Evolutionary conservation across 306 rosid genomes (phyloP), one percentile per base, ranked within the genome.

Genomic region (Lathyrus oleraceus): DNA sequence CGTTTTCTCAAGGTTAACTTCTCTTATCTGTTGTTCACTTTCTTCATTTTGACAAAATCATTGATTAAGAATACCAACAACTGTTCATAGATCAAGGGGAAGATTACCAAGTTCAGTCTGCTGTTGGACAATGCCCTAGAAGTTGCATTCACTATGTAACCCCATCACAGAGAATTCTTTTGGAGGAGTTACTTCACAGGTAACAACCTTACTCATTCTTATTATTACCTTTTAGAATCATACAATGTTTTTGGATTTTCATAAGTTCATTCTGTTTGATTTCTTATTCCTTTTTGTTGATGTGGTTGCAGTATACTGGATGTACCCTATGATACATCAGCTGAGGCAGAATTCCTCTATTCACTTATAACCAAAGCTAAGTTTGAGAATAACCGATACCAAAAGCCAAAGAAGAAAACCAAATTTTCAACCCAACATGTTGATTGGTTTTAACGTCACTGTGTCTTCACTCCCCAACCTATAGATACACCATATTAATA

Each of bases 101-200:
- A 52, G 92, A 94, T 78, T 90, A 87, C 79, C 94, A 78, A 81
- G 88, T 87, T 84, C 98, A 88, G 69, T 73, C 73, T 61, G 96
- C 96, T 54, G 92, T 83, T 65, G 97, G 97, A 68, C 97, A 90
- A 72, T 94, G 98, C 81, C 98, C 97, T 21, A 87, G 92, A 78
- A 88, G 84, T 67, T 94, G 98, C 78, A 94, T 88, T 62, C 89
- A 94, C 79, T 94, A 90, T 5, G 91, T 90, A 6, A 94, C 98
- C 38, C 96, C 97, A 53, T 87, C 88, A 4, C 98, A 94, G 69
- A 93, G 97, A 77, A 84, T 87, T 69, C 72, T 93, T 65, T 72
- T 93, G 62, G 95, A 93, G 84, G 98, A 93, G 75, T 79, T 93
- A 49, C 94, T 88, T 78, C 83, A 88, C 69, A 85, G 97, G 98